Evolutionary conservation across 2,329 filamentous ascomycete species (phyloP), one percentile per base, ranked within the genome.

Genomic region (Aspergillus versicolor): DNA sequence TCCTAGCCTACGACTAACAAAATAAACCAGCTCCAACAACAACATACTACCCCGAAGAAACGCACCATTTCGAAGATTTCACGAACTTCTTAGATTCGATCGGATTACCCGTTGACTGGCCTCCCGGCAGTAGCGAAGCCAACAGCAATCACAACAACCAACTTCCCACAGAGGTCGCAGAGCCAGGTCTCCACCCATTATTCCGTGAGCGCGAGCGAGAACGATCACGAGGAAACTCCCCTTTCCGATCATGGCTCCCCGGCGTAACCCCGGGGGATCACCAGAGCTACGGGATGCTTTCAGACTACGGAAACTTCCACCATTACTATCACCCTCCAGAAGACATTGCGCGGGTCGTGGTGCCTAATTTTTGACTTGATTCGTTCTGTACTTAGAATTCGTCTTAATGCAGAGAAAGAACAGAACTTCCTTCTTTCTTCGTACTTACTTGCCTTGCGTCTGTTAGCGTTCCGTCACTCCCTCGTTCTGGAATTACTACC

Each of bases 41-140:
- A 40, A 58, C 68, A 15, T 73, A 71, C 46, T 47, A 71, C 7
- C 67, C 69, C 0, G 70, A 71, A 38, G 70, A 72, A 40, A 50
- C 71, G 15, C 72, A 71, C 22, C 70, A 72, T 53, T 72, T 72
- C 15, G 70, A 73, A 58, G 70, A 73, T 52, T 72, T 72, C n/a
- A 70, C 70, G 1, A 68, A 71, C 57, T 73, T 73, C 46, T 54
- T 73, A 34, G 70, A 72, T 56, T 73, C 70, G 0, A 70, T 73
- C 44, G 68, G 68, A n/a, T 54, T 73, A 44, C 69, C 70, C 12
- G 65, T 67, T 5, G 70, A 73, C 62, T 73, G 70, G 70, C 61
- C 70, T 40, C 70, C 69, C 34, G 61, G 67, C 27, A 65, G 63
- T 13, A 66, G 70, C 40, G 58, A 62, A 4, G 49, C 65, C 30